These are phyloP conservation scores for Porodaedalea pini DNA, from an alignment of 1,284 basidiomycete genomes.

Conservation along the genomic window DNA sequence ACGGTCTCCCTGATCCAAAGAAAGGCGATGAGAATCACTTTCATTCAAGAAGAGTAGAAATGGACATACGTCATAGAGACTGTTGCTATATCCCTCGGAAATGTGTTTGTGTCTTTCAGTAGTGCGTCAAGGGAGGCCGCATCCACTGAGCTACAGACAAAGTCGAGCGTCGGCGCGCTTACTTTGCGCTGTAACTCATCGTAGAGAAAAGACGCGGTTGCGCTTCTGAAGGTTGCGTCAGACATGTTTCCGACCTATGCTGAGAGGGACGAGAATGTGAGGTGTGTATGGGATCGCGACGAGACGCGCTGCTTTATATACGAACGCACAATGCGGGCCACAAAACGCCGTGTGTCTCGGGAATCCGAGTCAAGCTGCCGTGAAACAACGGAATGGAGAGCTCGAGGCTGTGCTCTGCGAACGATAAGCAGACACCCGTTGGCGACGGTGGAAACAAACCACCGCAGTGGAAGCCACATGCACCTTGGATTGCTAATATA, in stretches of 20 bases:
- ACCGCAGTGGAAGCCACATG: too few species aligned
- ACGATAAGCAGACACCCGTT: background rate
- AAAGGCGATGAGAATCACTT: background rate
- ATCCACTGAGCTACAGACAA: background rate
- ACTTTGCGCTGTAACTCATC: background rate
- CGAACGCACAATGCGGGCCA: background rate
- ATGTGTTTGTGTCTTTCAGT: background rate
- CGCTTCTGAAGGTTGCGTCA: background rate
- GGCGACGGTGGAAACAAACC: background rate
- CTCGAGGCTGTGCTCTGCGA: background rate
- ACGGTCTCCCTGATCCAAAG: background rate
- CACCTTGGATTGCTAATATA: too few species aligned
- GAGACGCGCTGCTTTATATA: background rate
- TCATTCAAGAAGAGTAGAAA: background rate
- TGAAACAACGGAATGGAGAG: slow-evolving; percentile 2
- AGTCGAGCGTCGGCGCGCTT: background rate
- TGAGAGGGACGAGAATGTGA: background rate
- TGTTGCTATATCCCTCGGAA: background rate
- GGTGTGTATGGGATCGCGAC: background rate
- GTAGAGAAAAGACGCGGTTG: background rate
- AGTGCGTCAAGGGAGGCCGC: background rate
- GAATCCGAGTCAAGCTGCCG: background rate
- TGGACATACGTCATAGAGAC: background rate
- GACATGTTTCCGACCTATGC: background rate
- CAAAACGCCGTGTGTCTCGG: slow-evolving; percentile 4